Conservation (phyloP, 2,329 filamentous ascomycete genomes). For the Beauveria asiatica region DNA sequence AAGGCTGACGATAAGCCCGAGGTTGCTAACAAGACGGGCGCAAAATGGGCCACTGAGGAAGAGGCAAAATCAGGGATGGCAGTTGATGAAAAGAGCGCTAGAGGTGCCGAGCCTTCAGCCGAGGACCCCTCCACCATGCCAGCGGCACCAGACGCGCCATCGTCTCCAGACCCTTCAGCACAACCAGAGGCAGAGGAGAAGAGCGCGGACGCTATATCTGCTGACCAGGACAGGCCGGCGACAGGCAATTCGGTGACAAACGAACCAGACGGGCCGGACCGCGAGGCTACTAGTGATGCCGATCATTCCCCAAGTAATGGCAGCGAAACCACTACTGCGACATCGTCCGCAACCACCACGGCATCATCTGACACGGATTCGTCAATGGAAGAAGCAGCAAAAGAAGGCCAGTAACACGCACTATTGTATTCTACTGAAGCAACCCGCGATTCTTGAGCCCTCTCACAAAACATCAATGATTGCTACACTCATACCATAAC, state of each 20-base stretch:
- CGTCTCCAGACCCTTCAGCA: not conserved
- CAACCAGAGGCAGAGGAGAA: not conserved
- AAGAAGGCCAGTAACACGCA: not conserved
- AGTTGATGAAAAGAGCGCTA: conserved; percentile 4
- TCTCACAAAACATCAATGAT: not conserved
- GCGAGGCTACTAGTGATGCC: not conserved
- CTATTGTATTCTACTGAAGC: not conserved
- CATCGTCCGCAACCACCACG: not conserved
- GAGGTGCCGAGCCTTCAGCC: not conserved
- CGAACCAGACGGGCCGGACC: not conserved
- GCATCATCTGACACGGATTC: not conserved
- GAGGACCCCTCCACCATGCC: not conserved
- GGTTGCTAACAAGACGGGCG: not conserved
- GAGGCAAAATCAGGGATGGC: conserved; percentile 17
- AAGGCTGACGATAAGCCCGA: not conserved
- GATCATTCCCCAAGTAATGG: not conserved
- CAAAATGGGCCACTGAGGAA: conserved; percentile 15
- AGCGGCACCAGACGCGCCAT: not conserved
- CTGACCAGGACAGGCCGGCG: not conserved
- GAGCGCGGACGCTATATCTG: not conserved
- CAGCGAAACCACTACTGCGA: not conserved
- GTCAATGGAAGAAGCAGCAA: not conserved
- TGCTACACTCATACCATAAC: not conserved
- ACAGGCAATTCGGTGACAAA: not conserved
- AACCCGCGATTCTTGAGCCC: not conserved